phyloP scores from a whole-genome alignment of 2,329 filamentous ascomycete genomes.

The Akanthomyces dipterigenus region DNA sequence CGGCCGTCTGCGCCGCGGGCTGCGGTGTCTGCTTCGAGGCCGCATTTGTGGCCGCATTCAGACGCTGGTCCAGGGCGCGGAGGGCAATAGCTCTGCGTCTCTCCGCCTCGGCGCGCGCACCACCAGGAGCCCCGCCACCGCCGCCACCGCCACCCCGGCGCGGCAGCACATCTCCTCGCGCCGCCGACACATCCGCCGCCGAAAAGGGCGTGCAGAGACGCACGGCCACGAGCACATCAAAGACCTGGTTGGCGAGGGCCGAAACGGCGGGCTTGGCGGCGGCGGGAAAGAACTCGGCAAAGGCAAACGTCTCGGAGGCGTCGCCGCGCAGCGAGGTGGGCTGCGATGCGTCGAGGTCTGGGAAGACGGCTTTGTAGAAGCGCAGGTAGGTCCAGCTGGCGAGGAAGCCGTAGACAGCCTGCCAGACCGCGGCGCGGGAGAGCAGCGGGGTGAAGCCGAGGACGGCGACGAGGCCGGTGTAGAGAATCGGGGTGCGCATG shows the following conservation, averaged over 20 bases:
- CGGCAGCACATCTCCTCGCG: conserved; percentile 57
- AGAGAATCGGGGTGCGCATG: conserved; percentile 60
- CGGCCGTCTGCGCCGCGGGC: conserved; percentile 35
- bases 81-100: conserved; percentile 80
- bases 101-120: conserved; percentile 86
- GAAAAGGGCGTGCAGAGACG: conserved; percentile 82
- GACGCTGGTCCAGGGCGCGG: conserved; percentile 83
- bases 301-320: conserved; percentile 91
- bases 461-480: conserved; percentile 67
- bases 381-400: conserved; percentile 92
- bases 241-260: conserved; percentile 66
- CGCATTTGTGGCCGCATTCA: conserved; percentile 71
- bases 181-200: conserved; percentile 67
- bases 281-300: conserved; percentile 91
- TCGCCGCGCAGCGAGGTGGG: conserved; percentile 68
- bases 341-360: conserved; percentile 59
- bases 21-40: conserved; percentile 15
- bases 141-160: conserved; percentile 35
- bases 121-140: conserved; percentile 37
- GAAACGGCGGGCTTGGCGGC: conserved; percentile 72
- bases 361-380: conserved; percentile 78
- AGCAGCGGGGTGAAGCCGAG: conserved; percentile 51
- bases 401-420: conserved; percentile 75
- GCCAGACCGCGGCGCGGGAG: conserved; percentile 67
- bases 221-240: conserved; percentile 65